These are phyloP conservation scores for Tolypocladium endophyticum DNA, from an alignment of 2,329 filamentous ascomycete species.

Conservation along the genomic window DNA sequence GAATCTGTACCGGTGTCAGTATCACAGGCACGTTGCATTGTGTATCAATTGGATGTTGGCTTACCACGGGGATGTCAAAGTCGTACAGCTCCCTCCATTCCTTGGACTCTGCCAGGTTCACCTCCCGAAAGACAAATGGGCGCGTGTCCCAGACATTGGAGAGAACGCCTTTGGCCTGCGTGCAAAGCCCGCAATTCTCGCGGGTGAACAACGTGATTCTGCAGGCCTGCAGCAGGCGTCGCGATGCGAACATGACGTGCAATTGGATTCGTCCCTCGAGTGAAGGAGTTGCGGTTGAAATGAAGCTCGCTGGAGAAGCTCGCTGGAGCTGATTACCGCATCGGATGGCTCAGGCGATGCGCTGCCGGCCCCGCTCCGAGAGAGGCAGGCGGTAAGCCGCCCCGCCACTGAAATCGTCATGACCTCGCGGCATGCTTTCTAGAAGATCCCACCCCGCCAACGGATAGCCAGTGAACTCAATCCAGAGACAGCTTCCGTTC, in stretches of 20 bases:
- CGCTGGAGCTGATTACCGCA: background rate
- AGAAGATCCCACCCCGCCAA: constrained; percentile 29
- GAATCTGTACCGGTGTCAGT: constrained; percentile 32
- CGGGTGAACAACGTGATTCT: constrained; percentile 69
- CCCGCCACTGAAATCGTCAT: constrained; percentile 11
- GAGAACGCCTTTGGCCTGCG: constrained; percentile 56
- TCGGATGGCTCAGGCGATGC: background rate
- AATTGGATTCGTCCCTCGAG: too few relatives aligned
- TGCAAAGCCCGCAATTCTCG: constrained; percentile 60
- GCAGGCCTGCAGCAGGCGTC: constrained; percentile 40
- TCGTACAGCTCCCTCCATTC: constrained; percentile 67
- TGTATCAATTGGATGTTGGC: constrained; percentile 10
- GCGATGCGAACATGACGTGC: constrained; percentile 38
- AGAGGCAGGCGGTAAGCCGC: constrained; percentile 23
- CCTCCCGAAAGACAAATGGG: constrained; percentile 58
- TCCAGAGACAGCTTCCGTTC: constrained; percentile 1
- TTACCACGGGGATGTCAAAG: constrained; percentile 71
- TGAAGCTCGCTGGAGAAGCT: background rate
- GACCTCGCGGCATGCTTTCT: constrained; percentile 20
- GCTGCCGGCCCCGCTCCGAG: constrained; percentile 16
- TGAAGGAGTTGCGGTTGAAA: background rate
- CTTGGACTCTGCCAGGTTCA: constrained; percentile 57
- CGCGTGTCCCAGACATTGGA: constrained; percentile 55
- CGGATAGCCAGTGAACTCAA: background rate
- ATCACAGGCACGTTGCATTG: background rate